phyloP scores from a whole-genome alignment of 1,139 yeast genomes.

The Chernovozyma aurita region DNA sequence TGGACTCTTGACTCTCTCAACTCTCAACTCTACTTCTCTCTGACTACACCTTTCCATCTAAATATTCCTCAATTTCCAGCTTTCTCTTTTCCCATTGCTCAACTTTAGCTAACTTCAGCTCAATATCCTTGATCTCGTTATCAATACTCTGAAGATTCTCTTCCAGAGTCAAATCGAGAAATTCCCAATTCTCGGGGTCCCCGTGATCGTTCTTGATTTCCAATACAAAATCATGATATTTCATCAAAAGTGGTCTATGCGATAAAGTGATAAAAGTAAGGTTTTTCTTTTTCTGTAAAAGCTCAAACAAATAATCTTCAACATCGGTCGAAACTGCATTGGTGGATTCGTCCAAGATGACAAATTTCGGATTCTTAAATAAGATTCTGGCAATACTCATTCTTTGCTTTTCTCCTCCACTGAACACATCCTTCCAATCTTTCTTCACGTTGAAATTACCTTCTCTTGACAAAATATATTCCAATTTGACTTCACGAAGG shows the following conservation, averaged over 20 bases:
- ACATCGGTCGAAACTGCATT: conserved; percentile 91
- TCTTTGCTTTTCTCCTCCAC: conserved; percentile 95
- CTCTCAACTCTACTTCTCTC: neutral
- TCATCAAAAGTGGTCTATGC: conserved; percentile 80
- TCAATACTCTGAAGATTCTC: conserved; percentile 60
- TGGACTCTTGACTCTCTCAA: too few species aligned
- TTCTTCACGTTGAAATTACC: conserved; percentile 59
- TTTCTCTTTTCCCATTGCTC: conserved; percentile 50
- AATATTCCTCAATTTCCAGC: conserved; percentile 35
- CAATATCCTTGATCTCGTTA: conserved; percentile 60
- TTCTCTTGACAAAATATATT: conserved; percentile 64
- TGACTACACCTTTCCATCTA: conserved; percentile 29
- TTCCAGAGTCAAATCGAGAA: conserved; percentile 51
- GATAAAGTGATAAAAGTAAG: conserved; percentile 81
- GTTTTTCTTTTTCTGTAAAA: conserved; percentile 55
- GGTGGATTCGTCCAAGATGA: conserved; percentile 87
- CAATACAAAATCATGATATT: conserved; percentile 74
- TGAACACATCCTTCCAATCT: conserved; percentile 87
- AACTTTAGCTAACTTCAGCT: conserved; percentile 49
- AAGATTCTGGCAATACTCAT: conserved; percentile 84
- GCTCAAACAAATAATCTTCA: conserved; percentile 82
- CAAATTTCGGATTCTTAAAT: conserved; percentile 77
- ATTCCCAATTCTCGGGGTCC: conserved; percentile 32
- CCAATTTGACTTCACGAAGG: conserved; percentile 72
- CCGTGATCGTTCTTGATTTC: conserved; percentile 55